A percentile compares a stretch with the other conserved stretches of the same genome.
Conservation (phyloP, 345 rosid genomes). For the Schrenkiella parvula region DNA sequence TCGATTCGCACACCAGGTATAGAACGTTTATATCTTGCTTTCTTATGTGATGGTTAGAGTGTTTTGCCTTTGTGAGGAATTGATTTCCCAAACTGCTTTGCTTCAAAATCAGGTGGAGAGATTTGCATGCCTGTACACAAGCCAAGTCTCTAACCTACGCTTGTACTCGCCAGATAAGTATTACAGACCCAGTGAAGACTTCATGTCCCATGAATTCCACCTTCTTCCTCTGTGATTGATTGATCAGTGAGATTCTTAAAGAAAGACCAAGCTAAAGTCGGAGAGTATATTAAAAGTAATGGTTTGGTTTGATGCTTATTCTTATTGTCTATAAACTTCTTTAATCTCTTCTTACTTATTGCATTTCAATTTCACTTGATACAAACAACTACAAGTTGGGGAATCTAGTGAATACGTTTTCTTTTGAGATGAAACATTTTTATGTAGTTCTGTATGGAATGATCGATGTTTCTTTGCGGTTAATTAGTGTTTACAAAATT, state of each 20-base stretch:
- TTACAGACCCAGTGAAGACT: conserved; percentile 89
- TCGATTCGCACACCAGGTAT: conserved; percentile 97
- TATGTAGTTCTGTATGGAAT: neutral
- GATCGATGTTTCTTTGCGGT: neutral
- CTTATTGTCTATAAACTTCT: conserved; percentile 22
- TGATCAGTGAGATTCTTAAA: neutral
- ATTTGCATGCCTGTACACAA: conserved; percentile 94
- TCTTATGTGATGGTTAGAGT: neutral
- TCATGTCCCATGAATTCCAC: conserved; percentile 92
- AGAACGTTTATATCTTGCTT: neutral
- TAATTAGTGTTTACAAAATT: neutral
- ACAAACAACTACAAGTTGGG: neutral
- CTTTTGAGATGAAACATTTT: neutral
- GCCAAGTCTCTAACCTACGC: conserved; percentile 87
- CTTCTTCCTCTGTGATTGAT: conserved; percentile 50
- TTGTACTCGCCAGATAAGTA: conserved; percentile 90
- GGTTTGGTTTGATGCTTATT: conserved; percentile 16
- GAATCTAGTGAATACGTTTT: neutral
- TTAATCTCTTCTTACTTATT: neutral
- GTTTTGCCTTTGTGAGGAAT: neutral
- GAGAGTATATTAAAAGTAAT: neutral
- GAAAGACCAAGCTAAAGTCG: neutral
- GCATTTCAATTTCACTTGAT: conserved; percentile 6
- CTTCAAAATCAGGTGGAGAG: conserved; percentile 82
- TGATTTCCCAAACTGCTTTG: neutral